Evolutionary conservation across 345 rosid genomes (phyloP).

Genomic region (Limnanthes douglasii): DNA sequence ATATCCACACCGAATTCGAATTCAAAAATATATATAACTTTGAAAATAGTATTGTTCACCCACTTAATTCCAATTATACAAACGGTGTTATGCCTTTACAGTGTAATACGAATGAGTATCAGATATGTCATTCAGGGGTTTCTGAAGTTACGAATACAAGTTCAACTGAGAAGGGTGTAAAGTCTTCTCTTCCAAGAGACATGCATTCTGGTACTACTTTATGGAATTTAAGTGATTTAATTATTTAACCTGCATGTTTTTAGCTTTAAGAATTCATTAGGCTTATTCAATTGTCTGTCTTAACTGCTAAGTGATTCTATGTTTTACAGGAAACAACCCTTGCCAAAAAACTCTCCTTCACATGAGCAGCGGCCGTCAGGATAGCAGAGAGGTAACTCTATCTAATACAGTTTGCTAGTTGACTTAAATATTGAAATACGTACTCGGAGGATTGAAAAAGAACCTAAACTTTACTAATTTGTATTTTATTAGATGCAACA

Average conservation of each 20-base stretch:
- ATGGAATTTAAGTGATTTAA: slow-evolving; percentile 14
- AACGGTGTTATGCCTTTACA: slow-evolving; percentile 91
- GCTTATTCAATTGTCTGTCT: too few species aligned
- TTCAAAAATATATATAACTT: slow-evolving; percentile 29
- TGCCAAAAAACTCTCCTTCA: slow-evolving; percentile 12
- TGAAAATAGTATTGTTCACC: slow-evolving; percentile 26
- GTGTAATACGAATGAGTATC: slow-evolving; percentile 64
- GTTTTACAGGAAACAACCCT: too few species aligned
- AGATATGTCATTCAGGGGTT: slow-evolving; percentile 42
- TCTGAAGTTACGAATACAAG: slow-evolving; percentile 23
- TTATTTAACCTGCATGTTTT: too few species aligned
- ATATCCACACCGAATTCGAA: slow-evolving; percentile 59
- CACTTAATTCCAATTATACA: slow-evolving; percentile 19
- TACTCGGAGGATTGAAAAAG: too few species aligned
- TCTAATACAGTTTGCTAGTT: too few species aligned
- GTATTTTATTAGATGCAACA: too few species aligned
- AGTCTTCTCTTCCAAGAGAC: slow-evolving; percentile 12
- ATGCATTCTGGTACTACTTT: slow-evolving; percentile 5
- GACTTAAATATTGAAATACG: too few species aligned
- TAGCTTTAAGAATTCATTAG: too few species aligned
- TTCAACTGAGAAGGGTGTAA: slow-evolving; percentile 13
- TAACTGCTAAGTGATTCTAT: too few species aligned
- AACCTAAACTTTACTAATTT: too few species aligned
- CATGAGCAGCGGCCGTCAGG: slow-evolving; percentile 7
- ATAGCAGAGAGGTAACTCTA: slow-evolving; percentile 23